Base-by-base conservation (phyloP, 2,329 filamentous ascomycete species). In the Diaporthe capsici region DNA sequence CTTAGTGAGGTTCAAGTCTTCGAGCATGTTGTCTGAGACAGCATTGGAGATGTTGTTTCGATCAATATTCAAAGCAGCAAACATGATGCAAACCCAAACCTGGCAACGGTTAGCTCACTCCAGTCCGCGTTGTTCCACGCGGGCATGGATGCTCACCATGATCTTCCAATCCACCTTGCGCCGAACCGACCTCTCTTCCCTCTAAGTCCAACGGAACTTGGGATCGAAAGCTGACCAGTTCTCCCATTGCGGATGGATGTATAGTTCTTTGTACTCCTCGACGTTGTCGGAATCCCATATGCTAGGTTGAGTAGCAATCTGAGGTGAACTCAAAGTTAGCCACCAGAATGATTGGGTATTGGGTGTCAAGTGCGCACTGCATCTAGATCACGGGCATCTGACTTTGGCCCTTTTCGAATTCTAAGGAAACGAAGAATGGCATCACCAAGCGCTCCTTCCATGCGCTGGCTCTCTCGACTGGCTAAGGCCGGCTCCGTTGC, bases 181-280 rank as follows among this genome's bases (percentile, higher is more conserved):
- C 25, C 91, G 83, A 10, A 92, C 79, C 65, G 82, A 84, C 79
- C 84, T 87, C 81, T 91, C 90, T 78, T 91, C 90, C 70, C 86
- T 84, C 5, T 83, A 82, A n/a, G 87, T 85, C 90, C 90, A 91
- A 42, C 86, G 82, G 71, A 88, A 86, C 1, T 85, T 80, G 0
- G 89, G 87, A 76, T 91, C 89, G 79, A 88, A 91, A 58, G 87
- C 84, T 81, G 91, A 88, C 9, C 85, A 82, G 17, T 89, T 88
- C 79, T 92, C 90, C 78, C 90, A 91, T 15, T 79, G 75, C 10
- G 82, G 80, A 1, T 81, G 77, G 1, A 84, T 82, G 74, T 85
- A 85, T n/a, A 82, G 80, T 1, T 78, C 39, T 37, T 78, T 79
- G 82, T 83, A 85, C 67, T 82, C 80, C 2, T 78, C 78, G 2